Evolutionary conservation across 2,329 filamentous ascomycete genomes (phyloP), one percentile per base, ranked within the genome.

Genomic region (Colletotrichum eremochloae): DNA sequence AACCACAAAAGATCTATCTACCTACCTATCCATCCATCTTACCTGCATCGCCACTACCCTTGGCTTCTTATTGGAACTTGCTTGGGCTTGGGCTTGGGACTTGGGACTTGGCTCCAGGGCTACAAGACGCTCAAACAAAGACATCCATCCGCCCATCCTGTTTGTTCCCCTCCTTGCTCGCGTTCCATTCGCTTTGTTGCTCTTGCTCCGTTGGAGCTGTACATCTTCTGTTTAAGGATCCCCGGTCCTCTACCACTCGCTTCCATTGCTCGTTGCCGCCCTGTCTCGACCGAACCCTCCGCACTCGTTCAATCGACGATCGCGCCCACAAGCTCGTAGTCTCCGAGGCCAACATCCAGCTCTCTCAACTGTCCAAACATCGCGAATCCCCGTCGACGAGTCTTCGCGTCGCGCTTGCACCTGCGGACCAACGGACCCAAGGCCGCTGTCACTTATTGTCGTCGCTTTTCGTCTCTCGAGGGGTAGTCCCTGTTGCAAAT

Each of bases 161-260:
- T 69, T 66, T 66, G 50, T 56, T 70, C 58, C 67, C 56, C 67
- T 14, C 2, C 12, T n/a, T 46, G 44, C 31, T 36, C 36, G 24
- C 42, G 14, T 53, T 53, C n/a, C 31, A n/a, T 55, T 38, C 9
- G 1, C 5, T 29, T 20, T n/a, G n/a, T 36, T 12, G 1, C 15
- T 36, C 46, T 18, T 63, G 44, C 44, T 63, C 12, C 9, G 3
- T 52, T 52, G 50, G 24, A 24, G 24, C 6, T n/a, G 24, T 46
- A 24, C 33, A 6, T 56, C 7, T 55, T 24, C 44, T 46, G 24
- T 53, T 63, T 50, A 29, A 62, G 58, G 60, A 31, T 18, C 24
- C 44, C 20, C 3, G 29, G 42, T 58, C 48, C 40, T 50, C 33
- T 63, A 50, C 57, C 61, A 14, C 60, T 72, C 69, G 58, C 68